Evolutionary conservation across 805 yeast genomes (phyloP), one percentile per base, ranked within the genome.

Genomic region (Sugiyamaella smithiae): DNA sequence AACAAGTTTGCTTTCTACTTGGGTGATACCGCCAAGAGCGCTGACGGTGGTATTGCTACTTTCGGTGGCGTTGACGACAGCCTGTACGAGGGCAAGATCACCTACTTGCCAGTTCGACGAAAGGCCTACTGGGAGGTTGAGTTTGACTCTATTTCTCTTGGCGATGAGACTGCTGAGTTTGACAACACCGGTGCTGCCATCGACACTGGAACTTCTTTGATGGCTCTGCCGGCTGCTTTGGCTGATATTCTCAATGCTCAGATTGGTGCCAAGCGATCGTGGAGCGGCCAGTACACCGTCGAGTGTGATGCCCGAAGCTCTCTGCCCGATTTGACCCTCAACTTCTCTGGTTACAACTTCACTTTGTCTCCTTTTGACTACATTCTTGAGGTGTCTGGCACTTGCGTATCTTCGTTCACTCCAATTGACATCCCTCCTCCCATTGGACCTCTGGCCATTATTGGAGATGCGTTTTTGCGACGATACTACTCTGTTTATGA

Each of bases 121-220:
- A 89, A 90, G 82, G 99, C 98, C 28, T 93, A 93, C 80, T 93
- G 99, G 99, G 99, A 93, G 77, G 99, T 93, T 52, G 80, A 84
- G 60, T 85, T 93, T 59, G 88, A 88, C 60, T 90, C 96, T 60
- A 76, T 93, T 67, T 87, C 90, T 38, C 77, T 93, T 55, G 99
- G 99, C 63, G 86, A 85, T 58, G 96, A 93, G 72, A 86, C 78
- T 64, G 97, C 98, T 44, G 80, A 76, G 60, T 80, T 93, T 63
- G 79, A 77, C 58, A 74, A 73, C 63, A 83, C 89, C 54, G 99
- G 99, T 68, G 99, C 97, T 62, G 97, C 96, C 53, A 89, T 93
- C 66, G 99, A 93, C 70, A 93, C 99, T 50, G 99, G 99, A 72
- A 93, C 99, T 56, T 91, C 98, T 31, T 78, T 93, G 69, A 85